Conservation (phyloP, 2,329 filamentous ascomycete species). For the Stachybotrys chlorohalonatus region DNA sequence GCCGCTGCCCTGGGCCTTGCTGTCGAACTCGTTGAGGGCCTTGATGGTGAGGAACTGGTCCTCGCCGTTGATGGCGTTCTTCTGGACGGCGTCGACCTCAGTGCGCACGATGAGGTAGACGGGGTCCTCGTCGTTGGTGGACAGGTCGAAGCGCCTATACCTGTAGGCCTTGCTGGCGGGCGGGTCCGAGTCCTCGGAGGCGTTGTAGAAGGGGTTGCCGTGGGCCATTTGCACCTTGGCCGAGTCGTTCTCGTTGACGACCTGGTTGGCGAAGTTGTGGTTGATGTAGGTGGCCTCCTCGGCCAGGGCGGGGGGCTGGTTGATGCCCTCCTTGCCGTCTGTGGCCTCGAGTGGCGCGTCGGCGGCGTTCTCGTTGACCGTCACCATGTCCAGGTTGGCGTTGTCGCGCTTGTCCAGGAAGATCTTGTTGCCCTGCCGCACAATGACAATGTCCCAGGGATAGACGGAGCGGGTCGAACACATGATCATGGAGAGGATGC, state of each 20-base stretch:
- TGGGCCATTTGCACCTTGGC: slow-evolving; percentile 76
- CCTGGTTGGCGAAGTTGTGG: slow-evolving; percentile 98
- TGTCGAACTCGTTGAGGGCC: slow-evolving; percentile 98
- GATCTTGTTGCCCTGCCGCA: slow-evolving; percentile 89
- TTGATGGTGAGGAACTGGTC: slow-evolving; percentile 90
- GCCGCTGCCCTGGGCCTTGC: slow-evolving; percentile 90
- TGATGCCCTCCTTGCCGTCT: slow-evolving; percentile 90
- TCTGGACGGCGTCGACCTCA: slow-evolving; percentile 90
- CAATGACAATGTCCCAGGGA: slow-evolving; percentile 95
- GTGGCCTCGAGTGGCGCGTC: slow-evolving; percentile 88
- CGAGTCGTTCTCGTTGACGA: slow-evolving; percentile 72
- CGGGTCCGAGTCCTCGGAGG: slow-evolving; percentile 84
- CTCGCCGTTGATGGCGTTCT: slow-evolving; percentile 86
- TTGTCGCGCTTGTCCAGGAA: slow-evolving; percentile 98
- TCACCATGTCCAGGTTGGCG: slow-evolving; percentile 91
- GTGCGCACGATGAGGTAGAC: slow-evolving; percentile 89
- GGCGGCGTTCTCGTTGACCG: slow-evolving; percentile 96
- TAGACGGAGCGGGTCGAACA: slow-evolving; percentile 94
- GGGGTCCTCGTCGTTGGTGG: slow-evolving; percentile 88
- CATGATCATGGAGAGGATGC: slow-evolving; percentile 98
- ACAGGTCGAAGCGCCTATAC: slow-evolving; percentile 94
- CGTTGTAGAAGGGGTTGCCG: slow-evolving; percentile 96
- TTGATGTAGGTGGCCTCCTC: slow-evolving; percentile 99
- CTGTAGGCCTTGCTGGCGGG: slow-evolving; percentile 96
- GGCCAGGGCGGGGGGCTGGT: slow-evolving; percentile 85